Percentiles rank a stretch among this genome's conserved stretches.
Conservation (phyloP, 306 rosid species). For the Neltuma alba region DNA sequence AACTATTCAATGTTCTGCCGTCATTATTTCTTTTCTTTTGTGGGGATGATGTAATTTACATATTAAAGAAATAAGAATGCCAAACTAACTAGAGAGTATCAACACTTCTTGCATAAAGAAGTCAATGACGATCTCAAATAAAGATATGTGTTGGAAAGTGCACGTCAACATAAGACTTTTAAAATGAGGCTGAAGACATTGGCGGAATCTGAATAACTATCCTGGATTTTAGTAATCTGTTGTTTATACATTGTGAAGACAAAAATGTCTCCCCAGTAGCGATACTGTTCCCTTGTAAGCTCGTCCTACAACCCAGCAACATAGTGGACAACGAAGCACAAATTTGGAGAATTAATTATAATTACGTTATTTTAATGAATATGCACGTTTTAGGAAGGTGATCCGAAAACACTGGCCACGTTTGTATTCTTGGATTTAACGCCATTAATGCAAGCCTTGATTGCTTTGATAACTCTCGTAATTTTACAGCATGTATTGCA, state of each 20-base stretch:
- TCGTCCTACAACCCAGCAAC: constrained; percentile 37
- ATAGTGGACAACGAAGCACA: constrained; percentile 41
- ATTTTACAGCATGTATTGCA: constrained; percentile 23
- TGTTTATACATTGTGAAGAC: constrained; percentile 45
- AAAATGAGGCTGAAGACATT: constrained; percentile 30
- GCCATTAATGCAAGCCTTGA: constrained; percentile 27
- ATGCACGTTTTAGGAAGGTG: constrained; percentile 1
- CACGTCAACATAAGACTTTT: constrained; percentile 48
- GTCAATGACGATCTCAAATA: constrained; percentile 55
- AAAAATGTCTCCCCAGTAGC: constrained; percentile 45
- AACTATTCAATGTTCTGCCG: constrained; percentile 13
- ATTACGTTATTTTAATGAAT: constrained; percentile 27
- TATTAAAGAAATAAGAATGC: constrained; percentile 17
- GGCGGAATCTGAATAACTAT: constrained; percentile 56
- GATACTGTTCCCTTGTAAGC: constrained; percentile 45
- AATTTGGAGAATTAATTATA: constrained; percentile 32
- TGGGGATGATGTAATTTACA: constrained; percentile 10
- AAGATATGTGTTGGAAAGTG: constrained; percentile 42
- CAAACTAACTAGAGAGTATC: constrained; percentile 32
- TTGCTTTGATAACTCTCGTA: constrained; percentile 27
- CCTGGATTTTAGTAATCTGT: constrained; percentile 28
- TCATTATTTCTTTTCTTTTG: not conserved
- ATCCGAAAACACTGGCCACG: constrained; percentile 39
- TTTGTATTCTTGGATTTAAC: constrained; percentile 23
- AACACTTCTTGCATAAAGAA: constrained; percentile 25